A percentile compares a stretch with the other conserved stretches of the same genome.
Conservation (phyloP, 345 rosid species). For the Pseudoturritis turrita region DNA sequence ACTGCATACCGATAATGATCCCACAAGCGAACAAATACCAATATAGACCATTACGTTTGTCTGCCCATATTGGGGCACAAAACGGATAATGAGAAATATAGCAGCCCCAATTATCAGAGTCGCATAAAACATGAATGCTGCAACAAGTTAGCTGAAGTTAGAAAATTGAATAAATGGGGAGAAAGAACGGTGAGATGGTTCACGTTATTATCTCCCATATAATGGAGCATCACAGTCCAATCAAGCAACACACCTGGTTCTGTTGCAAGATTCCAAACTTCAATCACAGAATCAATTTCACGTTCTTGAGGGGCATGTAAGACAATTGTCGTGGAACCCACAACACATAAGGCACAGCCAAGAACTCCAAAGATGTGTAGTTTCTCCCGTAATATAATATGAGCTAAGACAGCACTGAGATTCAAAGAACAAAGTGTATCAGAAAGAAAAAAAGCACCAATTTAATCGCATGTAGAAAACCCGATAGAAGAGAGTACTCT, state of each 20-base stretch:
- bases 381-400: conserved; percentile 74
- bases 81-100: conserved; percentile 55
- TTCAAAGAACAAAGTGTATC: background rate
- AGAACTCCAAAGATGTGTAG: conserved; percentile 89
- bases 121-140: conserved; percentile 91
- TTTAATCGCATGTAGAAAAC: background rate
- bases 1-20: conserved; percentile 83
- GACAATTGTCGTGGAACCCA: conserved; percentile 92
- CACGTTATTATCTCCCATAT: background rate
- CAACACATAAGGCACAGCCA: conserved; percentile 93
- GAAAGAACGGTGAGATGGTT: background rate
- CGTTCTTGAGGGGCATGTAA: conserved; percentile 97
- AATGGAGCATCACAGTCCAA: background rate
- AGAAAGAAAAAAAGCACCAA: background rate
- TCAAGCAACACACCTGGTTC: conserved; percentile 69
- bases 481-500: background rate
- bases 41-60: conserved; percentile 96
- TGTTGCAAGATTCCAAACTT: conserved; percentile 98
- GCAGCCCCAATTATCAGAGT: conserved; percentile 71
- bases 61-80: conserved; percentile 81
- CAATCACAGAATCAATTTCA: conserved; percentile 72
- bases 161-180: background rate
- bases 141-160: conserved; percentile 28
- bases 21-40: conserved; percentile 93
- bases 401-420: conserved; percentile 93